Base-by-base conservation (phyloP, 371 early-diverging fungal genomes). In the Mucor lusitanicus region DNA sequence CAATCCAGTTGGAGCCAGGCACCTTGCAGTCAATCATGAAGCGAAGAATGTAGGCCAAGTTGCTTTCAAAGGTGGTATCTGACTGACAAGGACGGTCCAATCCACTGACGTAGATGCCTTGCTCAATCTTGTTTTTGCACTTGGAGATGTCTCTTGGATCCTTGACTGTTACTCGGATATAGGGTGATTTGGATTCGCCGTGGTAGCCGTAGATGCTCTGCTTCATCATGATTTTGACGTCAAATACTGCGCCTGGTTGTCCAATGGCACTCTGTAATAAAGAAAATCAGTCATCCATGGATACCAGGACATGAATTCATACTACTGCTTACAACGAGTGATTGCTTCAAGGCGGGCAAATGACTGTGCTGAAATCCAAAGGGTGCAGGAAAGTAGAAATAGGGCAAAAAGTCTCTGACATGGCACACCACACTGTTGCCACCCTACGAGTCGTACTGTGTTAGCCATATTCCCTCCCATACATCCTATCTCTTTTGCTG, bases 11-110 rank as follows among this genome's bases (percentile, higher is more conserved):
- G 6, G 93, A 94, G 17, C 98, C 99, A 6, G 79, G 81, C 67
- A 91, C 89, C 67, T 91, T 86, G 50, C 87, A 82, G 71, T 99
- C 99, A 73, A 99, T 96, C 99, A 99, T 99, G 80, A 99, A 99
- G 30, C 99, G 87, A 23, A 99, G 73, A 0, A 94, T 81, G 79
- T 90, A 99, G 11, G 91, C 89, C 42, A 99, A 72, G 72, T 97
- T 99, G 77, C 94, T 93, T 72, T 99, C 99, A 77, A 87, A 99
- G 0, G 91, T 89, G 13, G 87, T 82, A 76, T 70, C 78, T 1
- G 90, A 73, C 48, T 82, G 77, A 37, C 71, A 74, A 7, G 76
- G 80, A 3, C 56, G 48, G 53, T 74, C 68, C 21, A 84, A 59
- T 11, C 79, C 80, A 15, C 84, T 82, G 6, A 89, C 74, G n/a